Conservation (phyloP, 441 rosid genomes). For the Eruca vesicaria region DNA sequence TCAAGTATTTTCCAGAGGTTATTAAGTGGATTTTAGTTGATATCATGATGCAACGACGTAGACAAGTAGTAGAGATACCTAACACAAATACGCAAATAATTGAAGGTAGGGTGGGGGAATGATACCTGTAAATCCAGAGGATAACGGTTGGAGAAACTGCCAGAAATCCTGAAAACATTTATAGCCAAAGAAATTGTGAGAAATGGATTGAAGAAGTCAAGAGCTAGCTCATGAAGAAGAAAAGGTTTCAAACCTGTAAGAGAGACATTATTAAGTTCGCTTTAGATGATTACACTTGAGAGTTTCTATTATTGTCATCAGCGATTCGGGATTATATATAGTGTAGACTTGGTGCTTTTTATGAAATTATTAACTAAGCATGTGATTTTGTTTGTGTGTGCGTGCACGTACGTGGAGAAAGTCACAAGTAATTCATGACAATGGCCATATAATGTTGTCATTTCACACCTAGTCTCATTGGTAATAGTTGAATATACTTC, state of each 20-base stretch:
- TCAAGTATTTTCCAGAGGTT: background rate
- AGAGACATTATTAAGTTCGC: constrained; percentile 19
- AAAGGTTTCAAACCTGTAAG: constrained; percentile 24
- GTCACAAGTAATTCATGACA: constrained; percentile 20
- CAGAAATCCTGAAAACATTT: constrained; percentile 33
- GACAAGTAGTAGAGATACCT: background rate
- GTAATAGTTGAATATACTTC: background rate
- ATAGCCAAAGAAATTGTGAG: background rate
- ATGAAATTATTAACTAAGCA: background rate
- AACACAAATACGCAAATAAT: background rate
- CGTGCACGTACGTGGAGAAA: constrained; percentile 31
- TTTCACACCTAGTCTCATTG: background rate
- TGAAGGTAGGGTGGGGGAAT: background rate
- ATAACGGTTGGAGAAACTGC: constrained; percentile 32
- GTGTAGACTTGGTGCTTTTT: background rate
- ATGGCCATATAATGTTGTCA: constrained; percentile 33
- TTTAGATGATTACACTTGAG: background rate
- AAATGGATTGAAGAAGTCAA: background rate
- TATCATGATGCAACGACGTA: background rate
- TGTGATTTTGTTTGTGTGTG: constrained; percentile 13
- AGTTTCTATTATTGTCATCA: background rate
- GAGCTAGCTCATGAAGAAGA: background rate
- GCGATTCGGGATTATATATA: background rate
- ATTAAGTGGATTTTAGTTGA: background rate
- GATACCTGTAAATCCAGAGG: constrained; percentile 25